These are phyloP conservation scores for Biscutella laevigata DNA, from an alignment of 441 rosid genomes.

Conservation along the genomic window DNA sequence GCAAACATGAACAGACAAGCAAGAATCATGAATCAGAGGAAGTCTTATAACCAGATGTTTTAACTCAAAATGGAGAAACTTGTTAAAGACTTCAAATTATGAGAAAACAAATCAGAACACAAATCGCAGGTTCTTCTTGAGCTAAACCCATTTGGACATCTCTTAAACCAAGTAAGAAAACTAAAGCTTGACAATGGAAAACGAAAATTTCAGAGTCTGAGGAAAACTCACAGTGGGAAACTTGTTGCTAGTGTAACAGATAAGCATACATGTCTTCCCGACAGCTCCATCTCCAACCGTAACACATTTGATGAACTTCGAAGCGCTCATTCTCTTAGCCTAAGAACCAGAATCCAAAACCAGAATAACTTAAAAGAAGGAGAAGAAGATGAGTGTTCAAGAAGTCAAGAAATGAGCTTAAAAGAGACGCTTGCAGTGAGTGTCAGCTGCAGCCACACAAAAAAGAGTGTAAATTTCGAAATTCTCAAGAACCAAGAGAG, in stretches of 20 bases:
- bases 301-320: slow-evolving; percentile 94
- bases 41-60: too few species aligned
- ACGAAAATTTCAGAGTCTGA: too few species aligned
- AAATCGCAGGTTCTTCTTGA: background rate
- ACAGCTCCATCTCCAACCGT: slow-evolving; percentile 99
- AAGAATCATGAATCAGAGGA: slow-evolving; percentile 7
- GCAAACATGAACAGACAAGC: too few species aligned
- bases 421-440: slow-evolving; percentile 10
- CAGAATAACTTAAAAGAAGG: too few species aligned
- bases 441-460: background rate
- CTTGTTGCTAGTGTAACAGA: slow-evolving; percentile 94
- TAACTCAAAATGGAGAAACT: too few species aligned
- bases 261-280: slow-evolving; percentile 97
- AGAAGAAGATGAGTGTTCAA: slow-evolving; percentile 16
- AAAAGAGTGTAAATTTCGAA: too few species aligned
- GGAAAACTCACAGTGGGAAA: slow-evolving; percentile 73
- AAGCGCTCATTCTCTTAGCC: slow-evolving; percentile 56
- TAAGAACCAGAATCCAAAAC: slow-evolving; percentile 15
- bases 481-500: too few species aligned
- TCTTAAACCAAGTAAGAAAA: too few species aligned
- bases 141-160: slow-evolving; percentile 12
- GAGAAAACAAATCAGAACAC: background rate
- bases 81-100: too few species aligned
- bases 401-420: slow-evolving; percentile 6
- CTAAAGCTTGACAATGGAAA: too few species aligned